phyloP scores from a whole-genome alignment of 345 rosid genomes.

The Hevea brasiliensis region DNA sequence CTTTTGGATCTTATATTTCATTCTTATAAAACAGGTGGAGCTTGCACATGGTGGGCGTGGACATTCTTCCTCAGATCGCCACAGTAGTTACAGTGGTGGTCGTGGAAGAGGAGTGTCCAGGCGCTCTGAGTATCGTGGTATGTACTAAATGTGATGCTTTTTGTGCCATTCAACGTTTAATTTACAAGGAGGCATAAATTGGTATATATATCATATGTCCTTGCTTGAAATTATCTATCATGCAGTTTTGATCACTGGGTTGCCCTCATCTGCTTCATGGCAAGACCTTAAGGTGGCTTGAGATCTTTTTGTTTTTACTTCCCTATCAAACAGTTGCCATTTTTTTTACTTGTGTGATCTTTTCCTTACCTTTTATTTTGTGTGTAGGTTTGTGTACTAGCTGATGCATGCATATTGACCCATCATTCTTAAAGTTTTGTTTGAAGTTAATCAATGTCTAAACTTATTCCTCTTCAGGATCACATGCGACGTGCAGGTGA shows the following conservation, averaged over 20 bases:
- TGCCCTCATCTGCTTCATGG: constrained; percentile 98
- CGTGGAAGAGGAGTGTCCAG: constrained; percentile 67
- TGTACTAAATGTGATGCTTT: neutral
- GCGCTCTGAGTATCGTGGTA: constrained; percentile 95
- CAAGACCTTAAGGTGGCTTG: constrained; percentile 87
- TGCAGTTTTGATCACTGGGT: constrained; percentile 82
- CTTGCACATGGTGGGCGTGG: constrained; percentile 97
- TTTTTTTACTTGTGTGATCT: neutral
- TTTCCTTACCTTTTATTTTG: neutral
- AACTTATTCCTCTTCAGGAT: constrained; percentile 25
- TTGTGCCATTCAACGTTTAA: neutral
- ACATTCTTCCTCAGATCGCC: constrained; percentile 74
- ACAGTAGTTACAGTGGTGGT: constrained; percentile 60
- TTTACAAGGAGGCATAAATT: neutral
- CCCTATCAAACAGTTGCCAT: neutral
- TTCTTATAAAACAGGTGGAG: constrained; percentile 59
- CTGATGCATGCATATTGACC: neutral
- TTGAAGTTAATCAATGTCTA: neutral
- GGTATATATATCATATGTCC: neutral
- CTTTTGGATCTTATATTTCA: neutral
- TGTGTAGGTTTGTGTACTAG: neutral
- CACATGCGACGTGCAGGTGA: constrained; percentile 40
- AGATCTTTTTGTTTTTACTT: neutral
- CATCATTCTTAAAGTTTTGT: neutral
- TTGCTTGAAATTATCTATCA: neutral